Conservation (phyloP, 1,284 basidiomycete genomes). For the Apiotrichum brassicae region DNA sequence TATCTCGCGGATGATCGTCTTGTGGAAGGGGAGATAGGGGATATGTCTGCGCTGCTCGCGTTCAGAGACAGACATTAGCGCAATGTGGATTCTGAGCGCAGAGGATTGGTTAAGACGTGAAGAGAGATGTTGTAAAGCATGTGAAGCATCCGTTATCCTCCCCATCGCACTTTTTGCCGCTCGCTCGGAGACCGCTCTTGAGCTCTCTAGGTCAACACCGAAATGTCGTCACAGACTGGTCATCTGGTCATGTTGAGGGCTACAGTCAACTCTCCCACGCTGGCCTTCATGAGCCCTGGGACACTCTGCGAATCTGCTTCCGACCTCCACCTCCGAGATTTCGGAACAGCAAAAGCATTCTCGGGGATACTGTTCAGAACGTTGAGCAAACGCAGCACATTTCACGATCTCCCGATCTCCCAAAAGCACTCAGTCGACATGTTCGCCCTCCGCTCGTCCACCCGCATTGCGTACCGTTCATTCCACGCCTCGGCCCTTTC, state of each 20-base stretch:
- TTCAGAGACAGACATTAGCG: neutral
- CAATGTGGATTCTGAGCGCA: neutral
- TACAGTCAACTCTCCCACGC: conserved; percentile 2
- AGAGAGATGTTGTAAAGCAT: neutral
- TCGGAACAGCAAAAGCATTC: neutral
- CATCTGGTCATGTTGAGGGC: no score
- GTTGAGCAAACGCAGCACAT: neutral
- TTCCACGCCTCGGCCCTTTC: conserved; percentile 18
- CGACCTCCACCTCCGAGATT: conserved; percentile 3
- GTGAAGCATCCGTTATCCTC: neutral
- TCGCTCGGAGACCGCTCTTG: no score
- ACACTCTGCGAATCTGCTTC: neutral
- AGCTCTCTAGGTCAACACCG: no score
- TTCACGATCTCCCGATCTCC: no score
- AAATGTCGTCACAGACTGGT: no score
- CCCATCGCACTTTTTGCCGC: no score
- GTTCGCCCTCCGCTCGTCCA: conserved; percentile 13
- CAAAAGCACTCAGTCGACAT: conserved; percentile 5
- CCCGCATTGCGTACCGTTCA: conserved; percentile 1
- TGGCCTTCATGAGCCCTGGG: no score
- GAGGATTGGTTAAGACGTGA: neutral
- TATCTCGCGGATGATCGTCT: conserved; percentile 46
- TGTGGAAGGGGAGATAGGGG: conserved; percentile 48
- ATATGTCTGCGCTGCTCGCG: conserved; percentile 32
- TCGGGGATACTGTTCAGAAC: no score